These are phyloP conservation scores for Cladophialophora psammophila DNA, from an alignment of 2,329 filamentous ascomycete genomes.

Conservation along the genomic window DNA sequence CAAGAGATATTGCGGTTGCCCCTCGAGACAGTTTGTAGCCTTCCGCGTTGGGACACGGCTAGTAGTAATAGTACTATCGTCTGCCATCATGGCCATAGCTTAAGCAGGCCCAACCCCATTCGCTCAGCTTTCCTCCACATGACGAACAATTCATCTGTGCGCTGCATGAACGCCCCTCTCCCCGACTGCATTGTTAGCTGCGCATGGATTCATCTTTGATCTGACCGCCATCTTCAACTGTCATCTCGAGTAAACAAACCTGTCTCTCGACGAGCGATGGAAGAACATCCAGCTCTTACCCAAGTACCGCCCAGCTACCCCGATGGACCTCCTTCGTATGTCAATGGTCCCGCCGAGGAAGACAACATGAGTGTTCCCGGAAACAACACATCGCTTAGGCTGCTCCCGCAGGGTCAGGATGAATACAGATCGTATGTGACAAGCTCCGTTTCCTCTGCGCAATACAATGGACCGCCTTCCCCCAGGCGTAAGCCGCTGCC, in stretches of 20 bases:
- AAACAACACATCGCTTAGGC: constrained; percentile 53
- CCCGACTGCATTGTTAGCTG: background rate
- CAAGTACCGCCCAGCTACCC: constrained; percentile 47
- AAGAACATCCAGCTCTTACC: constrained; percentile 38
- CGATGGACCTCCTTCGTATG: constrained; percentile 55
- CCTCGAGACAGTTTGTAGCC: constrained; percentile 4
- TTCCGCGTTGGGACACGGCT: background rate
- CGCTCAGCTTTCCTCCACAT: constrained; percentile 18
- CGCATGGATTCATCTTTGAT: constrained; percentile 31
- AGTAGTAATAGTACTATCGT: background rate
- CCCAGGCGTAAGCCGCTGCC: constrained; percentile 39
- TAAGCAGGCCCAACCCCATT: background rate
- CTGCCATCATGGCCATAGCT: background rate
- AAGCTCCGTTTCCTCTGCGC: constrained; percentile 33
- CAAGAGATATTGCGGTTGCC: background rate
- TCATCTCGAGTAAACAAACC: constrained; percentile 31
- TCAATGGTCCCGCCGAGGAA: constrained; percentile 42
- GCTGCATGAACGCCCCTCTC: background rate
- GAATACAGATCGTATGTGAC: constrained; percentile 52
- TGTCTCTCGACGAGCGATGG: constrained; percentile 29
- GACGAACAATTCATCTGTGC: constrained; percentile 15
- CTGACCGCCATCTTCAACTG: constrained; percentile 20
- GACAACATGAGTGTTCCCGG: constrained; percentile 44
- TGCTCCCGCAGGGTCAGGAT: constrained; percentile 52
- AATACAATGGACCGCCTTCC: constrained; percentile 22